phyloP scores from a whole-genome alignment of 2,329 filamentous ascomycete species.

The Ascomycota sp. region DNA sequence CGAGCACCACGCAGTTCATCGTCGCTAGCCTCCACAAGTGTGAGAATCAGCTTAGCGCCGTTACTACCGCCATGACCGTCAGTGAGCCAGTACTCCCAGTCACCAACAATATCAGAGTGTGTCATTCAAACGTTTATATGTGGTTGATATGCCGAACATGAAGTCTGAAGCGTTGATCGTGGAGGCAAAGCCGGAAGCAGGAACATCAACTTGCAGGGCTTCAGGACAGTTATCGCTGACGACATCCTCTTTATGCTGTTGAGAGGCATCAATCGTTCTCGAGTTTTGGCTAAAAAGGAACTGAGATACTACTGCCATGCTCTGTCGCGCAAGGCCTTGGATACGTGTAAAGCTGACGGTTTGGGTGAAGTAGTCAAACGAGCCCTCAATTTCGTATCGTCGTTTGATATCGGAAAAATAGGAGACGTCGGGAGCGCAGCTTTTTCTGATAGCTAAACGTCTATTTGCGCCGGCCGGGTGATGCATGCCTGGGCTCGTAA shows the following conservation, averaged over 20 bases:
- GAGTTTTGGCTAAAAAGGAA: neutral
- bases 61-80: conserved; percentile 33
- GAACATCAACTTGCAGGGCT: conserved; percentile 29
- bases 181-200: conserved; percentile 26
- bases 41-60: conserved; percentile 32
- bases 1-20: conserved; percentile 27
- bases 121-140: conserved; percentile 32
- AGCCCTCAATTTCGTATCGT: neutral
- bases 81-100: conserved; percentile 40
- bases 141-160: conserved; percentile 38
- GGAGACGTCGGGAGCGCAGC: neutral
- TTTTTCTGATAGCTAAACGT: too few species aligned
- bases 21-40: conserved; percentile 30
- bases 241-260: too few species aligned
- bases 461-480: too few species aligned
- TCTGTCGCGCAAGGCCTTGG: neutral
- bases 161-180: conserved; percentile 33
- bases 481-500: too few species aligned
- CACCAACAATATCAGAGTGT: conserved; percentile 29
- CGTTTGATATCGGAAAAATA: neutral
- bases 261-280: too few species aligned
- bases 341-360: neutral
- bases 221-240: conserved; percentile 22
- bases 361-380: neutral
- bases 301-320: neutral